Conservation (phyloP, 345 rosid species). For the Eucalyptus pumila region DNA sequence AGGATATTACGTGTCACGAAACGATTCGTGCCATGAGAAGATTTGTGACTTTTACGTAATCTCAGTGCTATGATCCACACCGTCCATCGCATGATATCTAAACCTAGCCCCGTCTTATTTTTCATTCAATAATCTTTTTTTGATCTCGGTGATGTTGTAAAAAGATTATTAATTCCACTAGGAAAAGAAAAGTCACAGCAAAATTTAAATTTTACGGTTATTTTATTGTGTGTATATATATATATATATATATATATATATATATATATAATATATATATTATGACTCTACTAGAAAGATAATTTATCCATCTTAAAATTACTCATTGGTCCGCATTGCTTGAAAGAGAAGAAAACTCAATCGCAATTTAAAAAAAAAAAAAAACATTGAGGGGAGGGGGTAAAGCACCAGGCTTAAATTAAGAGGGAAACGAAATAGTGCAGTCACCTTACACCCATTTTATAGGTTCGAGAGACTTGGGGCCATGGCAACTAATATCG, state of each 20-base stretch:
- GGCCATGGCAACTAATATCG: neutral
- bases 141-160: neutral
- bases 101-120: fast-evolving
- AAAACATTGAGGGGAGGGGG: neutral
- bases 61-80: neutral
- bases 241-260: too few species aligned
- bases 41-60: neutral
- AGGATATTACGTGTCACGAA: neutral
- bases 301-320: neutral
- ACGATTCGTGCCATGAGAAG: neutral
- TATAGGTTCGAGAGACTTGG: neutral
- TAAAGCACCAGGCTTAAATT: neutral
- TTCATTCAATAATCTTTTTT: fast-evolving
- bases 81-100: neutral
- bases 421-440: neutral
- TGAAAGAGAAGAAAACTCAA: neutral
- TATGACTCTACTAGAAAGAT: fast-evolving
- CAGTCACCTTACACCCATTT: neutral
- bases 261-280: too few species aligned
- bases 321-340: fast-evolving
- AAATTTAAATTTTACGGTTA: fast-evolving
- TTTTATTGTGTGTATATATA: neutral
- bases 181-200: neutral
- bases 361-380: neutral
- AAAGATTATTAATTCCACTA: neutral